Base-by-base conservation (phyloP, 441 rosid species). In the Gossypium gossypioides region DNA sequence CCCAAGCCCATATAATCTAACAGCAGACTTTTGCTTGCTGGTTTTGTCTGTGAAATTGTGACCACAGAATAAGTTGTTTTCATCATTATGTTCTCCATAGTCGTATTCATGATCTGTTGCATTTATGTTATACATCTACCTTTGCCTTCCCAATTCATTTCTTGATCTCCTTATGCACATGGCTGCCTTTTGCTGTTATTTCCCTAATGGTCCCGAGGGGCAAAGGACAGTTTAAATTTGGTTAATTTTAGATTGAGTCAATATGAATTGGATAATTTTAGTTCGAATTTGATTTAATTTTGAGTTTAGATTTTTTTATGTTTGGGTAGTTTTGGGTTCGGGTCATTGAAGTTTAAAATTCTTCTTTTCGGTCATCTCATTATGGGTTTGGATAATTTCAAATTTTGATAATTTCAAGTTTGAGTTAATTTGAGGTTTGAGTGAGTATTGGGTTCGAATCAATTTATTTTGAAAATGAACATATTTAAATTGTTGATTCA, bases 51-150 rank as follows among this genome's bases (percentile, higher is more conserved):
- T 18, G 13, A 18, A 61, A 16, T 37, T 62, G 50, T 57, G 42
- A 46, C 77, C 71, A 77, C 68, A 42, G 70, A 44, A 57, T 22
- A 10, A 48, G 66, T 52, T 70, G 62, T 67, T 79, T 65, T 69
- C 72, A 22, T 60, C 61, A 67, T 67, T 55, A 57, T 42, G 62
- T 22, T 60, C 24, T 52, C 6, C 34, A 3, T 16, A 4, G 40
- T 37, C 27, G 40, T 18, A 9, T 16, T 74, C 34, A 13, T 72
- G 40, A 37, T 51, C 15, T 72, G 60, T 22, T 59, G 62, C 79
- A 21, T 74, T 82, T 56, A 85, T 77, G 70, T 24, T 48, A 0
- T 15, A n/a, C 61, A 74, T 29, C 80, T 58, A 76, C 77, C 77
- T 68, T 57, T 19, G 4, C 58, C 50, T 40, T 40, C 54, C 50